Conservation (phyloP, 108 stramenopile genomes). For the Skeletonema costatum region DNA sequence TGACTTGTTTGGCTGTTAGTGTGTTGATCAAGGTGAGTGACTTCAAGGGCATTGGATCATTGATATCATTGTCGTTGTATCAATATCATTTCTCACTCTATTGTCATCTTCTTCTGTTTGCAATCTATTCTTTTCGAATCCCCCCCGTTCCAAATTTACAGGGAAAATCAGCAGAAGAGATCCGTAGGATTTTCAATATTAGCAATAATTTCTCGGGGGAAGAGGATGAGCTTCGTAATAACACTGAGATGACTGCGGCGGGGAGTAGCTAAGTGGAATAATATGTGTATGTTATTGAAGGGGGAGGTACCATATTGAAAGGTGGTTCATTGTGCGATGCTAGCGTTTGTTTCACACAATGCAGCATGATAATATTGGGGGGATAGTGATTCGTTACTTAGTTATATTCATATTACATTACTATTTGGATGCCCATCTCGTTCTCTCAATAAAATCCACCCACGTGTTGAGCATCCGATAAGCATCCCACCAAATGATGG, state of each 20-base stretch:
- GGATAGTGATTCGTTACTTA: not conserved
- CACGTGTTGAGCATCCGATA: conserved; percentile 42
- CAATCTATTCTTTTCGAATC: conserved; percentile 1
- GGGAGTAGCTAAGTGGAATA: not conserved
- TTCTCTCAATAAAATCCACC: conserved; percentile 29
- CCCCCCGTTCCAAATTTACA: conserved; percentile 55
- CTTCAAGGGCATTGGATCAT: conserved; percentile 1
- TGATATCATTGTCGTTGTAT: conserved; percentile 49
- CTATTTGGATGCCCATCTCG: not conserved
- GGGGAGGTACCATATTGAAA: no score
- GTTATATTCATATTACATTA: not conserved
- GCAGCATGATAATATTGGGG: no score
- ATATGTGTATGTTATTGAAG: not conserved
- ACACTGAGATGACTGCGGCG: not conserved
- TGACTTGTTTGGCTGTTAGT: conserved; percentile 60
- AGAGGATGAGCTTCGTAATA: conserved; percentile 69
- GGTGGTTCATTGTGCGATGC: no score
- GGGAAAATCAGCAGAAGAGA: conserved; percentile 95
- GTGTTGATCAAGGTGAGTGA: conserved; percentile 44
- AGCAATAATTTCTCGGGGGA: conserved; percentile 94
- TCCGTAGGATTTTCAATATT: conserved; percentile 96
- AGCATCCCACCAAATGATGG: conserved; percentile 17
- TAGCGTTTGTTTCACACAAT: not conserved
- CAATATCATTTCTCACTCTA: not conserved
- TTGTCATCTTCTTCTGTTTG: conserved; percentile 43